A percentile compares a stretch with the other conserved stretches of the same genome.
These are phyloP conservation scores for Syzygium aromaticum DNA, from an alignment of 345 rosid species.

Conservation along the genomic window DNA sequence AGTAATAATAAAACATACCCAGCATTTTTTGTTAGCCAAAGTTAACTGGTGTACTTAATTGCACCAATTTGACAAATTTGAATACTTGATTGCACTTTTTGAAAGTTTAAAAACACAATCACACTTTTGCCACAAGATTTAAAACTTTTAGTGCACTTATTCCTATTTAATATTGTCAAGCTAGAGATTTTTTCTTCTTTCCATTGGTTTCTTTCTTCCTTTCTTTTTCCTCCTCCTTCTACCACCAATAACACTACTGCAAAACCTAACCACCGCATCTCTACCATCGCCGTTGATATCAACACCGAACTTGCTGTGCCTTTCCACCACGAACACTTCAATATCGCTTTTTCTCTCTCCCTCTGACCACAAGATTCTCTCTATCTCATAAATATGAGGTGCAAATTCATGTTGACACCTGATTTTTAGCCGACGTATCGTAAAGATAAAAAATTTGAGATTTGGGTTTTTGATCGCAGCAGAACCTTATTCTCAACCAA, in stretches of 20 bases:
- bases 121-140: too few relatives aligned
- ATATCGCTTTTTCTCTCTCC: not conserved
- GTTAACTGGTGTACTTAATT: too few relatives aligned
- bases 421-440: too few relatives aligned
- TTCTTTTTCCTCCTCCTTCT: not conserved
- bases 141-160: too few relatives aligned
- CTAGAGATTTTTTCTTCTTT: not conserved
- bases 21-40: too few relatives aligned
- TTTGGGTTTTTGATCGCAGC: too few relatives aligned
- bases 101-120: too few relatives aligned
- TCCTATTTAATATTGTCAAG: not conserved
- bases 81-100: too few relatives aligned
- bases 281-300: not conserved
- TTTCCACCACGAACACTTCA: constrained; percentile 32
- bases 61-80: too few relatives aligned
- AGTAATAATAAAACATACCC: too few relatives aligned
- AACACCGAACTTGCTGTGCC: not conserved
- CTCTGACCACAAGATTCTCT: not conserved
- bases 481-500: too few relatives aligned
- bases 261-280: not conserved
- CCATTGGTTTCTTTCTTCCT: not conserved
- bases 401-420: not conserved
- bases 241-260: constrained; percentile 1
- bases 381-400: not conserved
- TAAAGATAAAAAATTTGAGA: too few relatives aligned